phyloP scores from a whole-genome alignment of 441 rosid genomes.

The Erodium texanum region DNA sequence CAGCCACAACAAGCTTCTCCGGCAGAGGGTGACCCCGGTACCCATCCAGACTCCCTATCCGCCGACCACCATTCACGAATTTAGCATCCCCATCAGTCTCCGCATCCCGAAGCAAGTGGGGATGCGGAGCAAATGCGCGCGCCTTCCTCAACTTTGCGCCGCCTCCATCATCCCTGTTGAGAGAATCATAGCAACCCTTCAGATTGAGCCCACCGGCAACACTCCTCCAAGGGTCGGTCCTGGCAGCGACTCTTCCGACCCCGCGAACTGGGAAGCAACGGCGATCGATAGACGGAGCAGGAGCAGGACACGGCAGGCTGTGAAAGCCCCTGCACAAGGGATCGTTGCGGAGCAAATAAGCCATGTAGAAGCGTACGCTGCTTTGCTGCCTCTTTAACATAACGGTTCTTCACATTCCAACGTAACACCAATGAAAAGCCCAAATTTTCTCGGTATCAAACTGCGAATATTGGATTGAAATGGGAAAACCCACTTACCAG shows the following conservation, averaged over 20 bases:
- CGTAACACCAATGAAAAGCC: not conserved
- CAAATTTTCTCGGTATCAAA: not conserved
- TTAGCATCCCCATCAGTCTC: conserved; percentile 30
- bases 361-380: conserved; percentile 29
- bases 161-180: conserved; percentile 15
- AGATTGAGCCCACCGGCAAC: conserved; percentile 33
- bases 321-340: conserved; percentile 31
- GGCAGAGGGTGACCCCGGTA: conserved; percentile 27
- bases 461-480: not conserved
- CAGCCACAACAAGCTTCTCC: conserved; percentile 73
- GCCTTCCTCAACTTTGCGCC: conserved; percentile 26
- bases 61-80: conserved; percentile 32
- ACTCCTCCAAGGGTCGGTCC: too few species aligned
- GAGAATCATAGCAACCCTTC: conserved; percentile 44
- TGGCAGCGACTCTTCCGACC: conserved; percentile 18
- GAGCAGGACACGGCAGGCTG: conserved; percentile 15
- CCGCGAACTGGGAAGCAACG: conserved; percentile 16
- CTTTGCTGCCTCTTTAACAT: conserved; percentile 2
- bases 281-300: conserved; percentile 11
- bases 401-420: conserved; percentile 4
- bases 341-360: conserved; percentile 33
- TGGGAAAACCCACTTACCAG: not conserved
- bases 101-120: conserved; percentile 33
- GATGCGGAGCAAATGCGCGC: conserved; percentile 36
- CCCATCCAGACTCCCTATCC: conserved; percentile 36